A percentile compares a stretch with the other conserved stretches of the same genome.
phyloP scores from a whole-genome alignment of 208 protist species.

The Balamuthia mandrillaris region DNA sequence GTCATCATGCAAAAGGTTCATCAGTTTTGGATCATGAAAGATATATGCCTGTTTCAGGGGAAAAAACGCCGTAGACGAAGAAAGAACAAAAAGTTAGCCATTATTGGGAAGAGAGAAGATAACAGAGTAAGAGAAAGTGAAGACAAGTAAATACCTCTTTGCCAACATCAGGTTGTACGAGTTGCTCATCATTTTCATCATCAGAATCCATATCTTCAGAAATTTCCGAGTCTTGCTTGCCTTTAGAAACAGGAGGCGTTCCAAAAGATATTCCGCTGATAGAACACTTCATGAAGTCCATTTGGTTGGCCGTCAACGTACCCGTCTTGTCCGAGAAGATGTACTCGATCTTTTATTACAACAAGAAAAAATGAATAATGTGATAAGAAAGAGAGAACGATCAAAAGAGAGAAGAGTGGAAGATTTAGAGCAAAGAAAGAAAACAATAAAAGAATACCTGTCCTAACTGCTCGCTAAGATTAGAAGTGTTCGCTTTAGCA shows the following conservation, averaged over 20 bases:
- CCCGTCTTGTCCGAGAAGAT: conserved; percentile 81
- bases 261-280: background rate
- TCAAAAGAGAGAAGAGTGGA: background rate
- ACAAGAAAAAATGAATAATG: background rate
- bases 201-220: background rate
- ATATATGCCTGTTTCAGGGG: background rate
- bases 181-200: background rate
- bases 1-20: background rate
- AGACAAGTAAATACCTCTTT: background rate
- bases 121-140: background rate
- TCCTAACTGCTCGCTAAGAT: conserved; percentile 76
- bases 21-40: background rate
- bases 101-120: background rate
- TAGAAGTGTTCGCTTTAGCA: conserved; percentile 63
- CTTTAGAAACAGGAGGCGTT: background rate
- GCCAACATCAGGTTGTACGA: background rate
- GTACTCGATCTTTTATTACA: conserved; percentile 47
- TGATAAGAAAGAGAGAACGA: background rate
- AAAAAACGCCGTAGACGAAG: background rate
- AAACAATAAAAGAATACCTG: conserved; percentile 39
- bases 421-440: background rate
- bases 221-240: background rate
- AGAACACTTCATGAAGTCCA: conserved; percentile 30
- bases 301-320: conserved; percentile 17
- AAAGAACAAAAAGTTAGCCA: background rate